Conservation (phyloP, 768 basidiomycete genomes). For the Auricularia cornea region DNA sequence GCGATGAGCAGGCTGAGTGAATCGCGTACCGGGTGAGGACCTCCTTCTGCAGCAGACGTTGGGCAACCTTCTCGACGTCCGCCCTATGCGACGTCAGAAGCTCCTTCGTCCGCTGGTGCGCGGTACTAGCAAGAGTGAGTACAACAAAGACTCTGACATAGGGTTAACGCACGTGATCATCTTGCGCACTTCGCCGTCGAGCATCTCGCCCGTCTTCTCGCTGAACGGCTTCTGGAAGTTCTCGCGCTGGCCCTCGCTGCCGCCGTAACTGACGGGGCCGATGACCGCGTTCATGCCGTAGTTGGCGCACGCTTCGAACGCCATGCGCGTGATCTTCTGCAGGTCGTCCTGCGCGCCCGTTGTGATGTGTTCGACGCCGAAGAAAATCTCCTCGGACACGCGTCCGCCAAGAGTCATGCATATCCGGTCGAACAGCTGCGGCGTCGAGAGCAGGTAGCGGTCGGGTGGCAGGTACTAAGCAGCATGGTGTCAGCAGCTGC, state of each 20-base stretch:
- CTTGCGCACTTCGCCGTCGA: slow-evolving; percentile 86
- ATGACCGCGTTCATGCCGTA: slow-evolving; percentile 96
- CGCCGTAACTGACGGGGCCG: slow-evolving; percentile 94
- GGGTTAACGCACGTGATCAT: slow-evolving; percentile 72
- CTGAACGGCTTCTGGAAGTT: slow-evolving; percentile 96
- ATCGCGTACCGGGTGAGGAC: slow-evolving; percentile 75
- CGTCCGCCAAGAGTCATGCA: slow-evolving; percentile 98
- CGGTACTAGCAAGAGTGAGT: slow-evolving; percentile 35
- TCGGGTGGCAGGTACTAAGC: slow-evolving; percentile 86
- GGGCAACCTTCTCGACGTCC: slow-evolving; percentile 91
- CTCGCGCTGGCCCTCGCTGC: slow-evolving; percentile 75
- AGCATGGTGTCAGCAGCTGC: slow-evolving; percentile 7
- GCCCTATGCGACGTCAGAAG: slow-evolving; percentile 73
- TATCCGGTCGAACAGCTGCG: slow-evolving; percentile 91
- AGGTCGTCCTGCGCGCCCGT: slow-evolving; percentile 98
- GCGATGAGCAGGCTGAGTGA: too few species aligned
- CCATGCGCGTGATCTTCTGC: slow-evolving; percentile 97
- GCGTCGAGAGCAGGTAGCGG: slow-evolving; percentile 89
- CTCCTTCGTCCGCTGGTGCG: slow-evolving; percentile 75
- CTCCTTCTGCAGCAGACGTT: slow-evolving; percentile 87
- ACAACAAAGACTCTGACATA: neutral
- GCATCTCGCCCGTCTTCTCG: slow-evolving; percentile 92
- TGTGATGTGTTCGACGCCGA: slow-evolving; percentile 84
- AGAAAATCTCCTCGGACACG: slow-evolving; percentile 98
- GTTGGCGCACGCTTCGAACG: slow-evolving; percentile 89